Percentiles rank a stretch among this genome's conserved stretches.
Evolutionary conservation across 2,329 filamentous ascomycete species (phyloP).

Genomic region (Aaosphaeria arxii): DNA sequence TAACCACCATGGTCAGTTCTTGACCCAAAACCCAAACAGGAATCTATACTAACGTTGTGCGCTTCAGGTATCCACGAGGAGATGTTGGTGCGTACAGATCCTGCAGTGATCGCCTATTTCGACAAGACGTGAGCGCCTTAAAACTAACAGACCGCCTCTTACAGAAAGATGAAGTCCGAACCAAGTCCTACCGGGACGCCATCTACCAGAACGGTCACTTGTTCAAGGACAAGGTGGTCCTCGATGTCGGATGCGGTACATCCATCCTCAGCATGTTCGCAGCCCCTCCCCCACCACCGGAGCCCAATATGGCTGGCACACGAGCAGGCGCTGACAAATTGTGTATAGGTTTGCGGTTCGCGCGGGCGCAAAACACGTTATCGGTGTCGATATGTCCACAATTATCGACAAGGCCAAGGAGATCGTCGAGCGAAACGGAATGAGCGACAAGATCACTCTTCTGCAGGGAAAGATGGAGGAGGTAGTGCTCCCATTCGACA

Average conservation of each 20-base stretch:
- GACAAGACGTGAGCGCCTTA: no score
- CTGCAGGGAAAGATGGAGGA: slow-evolving; percentile 99
- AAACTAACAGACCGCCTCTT: slow-evolving; percentile 6
- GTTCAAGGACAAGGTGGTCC: slow-evolving; percentile 88
- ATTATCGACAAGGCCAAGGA: slow-evolving; percentile 98
- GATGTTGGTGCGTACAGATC: slow-evolving; percentile 74
- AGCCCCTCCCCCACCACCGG: slow-evolving; percentile 7
- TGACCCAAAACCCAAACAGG: slow-evolving; percentile 4
- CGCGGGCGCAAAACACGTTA: slow-evolving; percentile 96
- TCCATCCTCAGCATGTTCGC: slow-evolving; percentile 96
- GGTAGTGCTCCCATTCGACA: slow-evolving; percentile 84
- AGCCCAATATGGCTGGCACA: slow-evolving; percentile 1
- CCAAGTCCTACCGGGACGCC: slow-evolving; percentile 91
- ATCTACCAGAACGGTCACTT: slow-evolving; percentile 96
- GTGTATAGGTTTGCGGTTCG: slow-evolving; percentile 83
- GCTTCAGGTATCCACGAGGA: slow-evolving; percentile 86
- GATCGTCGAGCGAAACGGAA: slow-evolving; percentile 88
- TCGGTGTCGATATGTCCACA: slow-evolving; percentile 98
- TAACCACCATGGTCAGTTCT: slow-evolving; percentile 85
- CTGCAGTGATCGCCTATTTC: no score
- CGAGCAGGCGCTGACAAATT: neutral
- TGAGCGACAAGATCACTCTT: slow-evolving; percentile 94
- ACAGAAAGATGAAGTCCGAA: slow-evolving; percentile 97
- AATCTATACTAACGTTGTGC: slow-evolving; percentile 36
- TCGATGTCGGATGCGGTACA: slow-evolving; percentile 96